Evolutionary conservation across 305 asterid species (phyloP).

Genomic region (Lippia alba): DNA sequence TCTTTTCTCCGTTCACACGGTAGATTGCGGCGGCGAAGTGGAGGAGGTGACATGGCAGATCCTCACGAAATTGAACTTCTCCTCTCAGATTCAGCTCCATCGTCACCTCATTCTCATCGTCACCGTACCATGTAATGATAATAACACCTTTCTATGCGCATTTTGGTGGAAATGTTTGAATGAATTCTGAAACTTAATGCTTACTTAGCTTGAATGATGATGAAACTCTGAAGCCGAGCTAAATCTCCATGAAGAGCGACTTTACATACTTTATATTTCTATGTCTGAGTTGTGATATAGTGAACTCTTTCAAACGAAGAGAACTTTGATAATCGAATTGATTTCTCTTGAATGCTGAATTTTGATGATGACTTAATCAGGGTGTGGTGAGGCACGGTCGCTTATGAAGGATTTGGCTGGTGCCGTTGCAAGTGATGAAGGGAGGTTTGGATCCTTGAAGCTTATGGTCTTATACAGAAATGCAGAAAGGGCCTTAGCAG

Average conservation of each 20-base stretch:
- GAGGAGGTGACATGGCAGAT: conserved; percentile 63
- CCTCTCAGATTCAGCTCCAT: conserved; percentile 76
- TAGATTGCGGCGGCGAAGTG: conserved; percentile 38
- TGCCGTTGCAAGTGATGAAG: conserved; percentile 59
- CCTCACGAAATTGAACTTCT: conserved; percentile 64
- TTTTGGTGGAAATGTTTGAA: conserved; percentile 21
- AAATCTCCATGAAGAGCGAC: conserved; percentile 11
- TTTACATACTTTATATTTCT: background rate
- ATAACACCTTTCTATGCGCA: background rate
- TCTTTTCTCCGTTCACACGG: conserved; percentile 38
- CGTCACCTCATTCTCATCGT: conserved; percentile 72
- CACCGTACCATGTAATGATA: conserved; percentile 79
- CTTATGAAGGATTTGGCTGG: conserved; percentile 76
- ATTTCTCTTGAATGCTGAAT: conserved; percentile 13
- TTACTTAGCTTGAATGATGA: conserved; percentile 2
- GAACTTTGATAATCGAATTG: background rate
- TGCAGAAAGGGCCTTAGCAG: conserved; percentile 74
- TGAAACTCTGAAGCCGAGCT: background rate
- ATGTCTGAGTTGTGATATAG: background rate
- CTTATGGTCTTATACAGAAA: conserved; percentile 76
- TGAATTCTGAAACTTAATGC: conserved; percentile 19
- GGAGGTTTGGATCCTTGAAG: conserved; percentile 59
- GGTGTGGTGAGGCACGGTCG: conserved; percentile 93
- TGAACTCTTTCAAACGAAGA: no score
- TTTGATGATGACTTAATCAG: conserved; percentile 42